Percentiles rank a stretch among this genome's conserved stretches.
Conservation (phyloP, 768 basidiomycete genomes). For the Tulasnella sp. region DNA sequence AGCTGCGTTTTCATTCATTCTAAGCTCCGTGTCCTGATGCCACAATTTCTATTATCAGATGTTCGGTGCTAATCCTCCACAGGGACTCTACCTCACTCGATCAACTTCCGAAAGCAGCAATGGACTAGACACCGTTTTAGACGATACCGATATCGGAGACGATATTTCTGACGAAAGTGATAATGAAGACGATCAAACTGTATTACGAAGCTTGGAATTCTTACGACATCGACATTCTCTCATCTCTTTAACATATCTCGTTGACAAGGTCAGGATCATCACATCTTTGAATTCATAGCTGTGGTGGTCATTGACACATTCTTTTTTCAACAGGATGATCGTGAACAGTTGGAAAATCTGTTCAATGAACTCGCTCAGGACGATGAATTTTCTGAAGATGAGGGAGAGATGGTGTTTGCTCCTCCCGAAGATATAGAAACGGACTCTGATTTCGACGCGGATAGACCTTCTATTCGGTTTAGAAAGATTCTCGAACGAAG, state of each 20-base stretch:
- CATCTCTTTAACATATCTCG: conserved; percentile 65
- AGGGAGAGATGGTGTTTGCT: conserved; percentile 12
- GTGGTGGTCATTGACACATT: conserved; percentile 5
- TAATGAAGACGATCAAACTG: neutral
- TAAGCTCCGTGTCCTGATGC: conserved; percentile 12
- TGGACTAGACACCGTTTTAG: neutral
- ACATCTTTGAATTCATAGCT: neutral
- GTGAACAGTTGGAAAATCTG: conserved; percentile 38
- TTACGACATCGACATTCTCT: conserved; percentile 68
- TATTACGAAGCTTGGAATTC: conserved; percentile 29
- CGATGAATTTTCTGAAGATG: conserved; percentile 1
- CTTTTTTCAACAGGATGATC: conserved; percentile 48
- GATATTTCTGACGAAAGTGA: neutral
- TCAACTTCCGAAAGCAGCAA: neutral
- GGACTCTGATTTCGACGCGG: too few species aligned
- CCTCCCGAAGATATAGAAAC: conserved; percentile 1
- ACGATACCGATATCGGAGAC: neutral
- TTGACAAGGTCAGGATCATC: conserved; percentile 49
- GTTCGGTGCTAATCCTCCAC: conserved; percentile 71
- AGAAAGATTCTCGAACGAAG: too few species aligned
- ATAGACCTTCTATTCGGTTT: too few species aligned
- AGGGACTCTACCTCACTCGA: conserved; percentile 44
- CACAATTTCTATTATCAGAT: conserved; percentile 34
- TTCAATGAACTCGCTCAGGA: conserved; percentile 7
- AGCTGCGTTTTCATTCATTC: conserved; percentile 17